Evolutionary conservation across 164 flowering plant genomes (phyloP).

Genomic region (Litsea cubeba): DNA sequence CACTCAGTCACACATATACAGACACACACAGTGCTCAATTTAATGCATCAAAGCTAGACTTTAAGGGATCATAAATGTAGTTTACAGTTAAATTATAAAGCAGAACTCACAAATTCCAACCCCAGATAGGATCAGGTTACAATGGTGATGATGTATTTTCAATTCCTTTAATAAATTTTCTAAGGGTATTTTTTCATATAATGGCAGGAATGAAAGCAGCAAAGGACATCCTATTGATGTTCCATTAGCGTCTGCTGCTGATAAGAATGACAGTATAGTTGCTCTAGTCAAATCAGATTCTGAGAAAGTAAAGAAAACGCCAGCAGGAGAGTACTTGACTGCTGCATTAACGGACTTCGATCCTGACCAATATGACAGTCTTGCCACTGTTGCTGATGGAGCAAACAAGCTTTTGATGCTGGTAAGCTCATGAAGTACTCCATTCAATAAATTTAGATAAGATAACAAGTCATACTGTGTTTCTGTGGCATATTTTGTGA

Average conservation of each 20-base stretch:
- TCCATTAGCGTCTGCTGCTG: slow-evolving; percentile 39
- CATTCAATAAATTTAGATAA: not conserved
- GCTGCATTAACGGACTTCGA: slow-evolving; percentile 91
- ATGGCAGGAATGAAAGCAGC: slow-evolving; percentile 46
- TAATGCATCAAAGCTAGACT: too few relatives aligned
- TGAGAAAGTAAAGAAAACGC: slow-evolving; percentile 78
- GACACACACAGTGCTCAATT: too few relatives aligned
- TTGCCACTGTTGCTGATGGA: slow-evolving; percentile 96
- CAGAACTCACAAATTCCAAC: too few relatives aligned
- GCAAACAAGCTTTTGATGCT: slow-evolving; percentile 98
- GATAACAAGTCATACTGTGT: not conserved
- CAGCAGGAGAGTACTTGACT: slow-evolving; percentile 98
- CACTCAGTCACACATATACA: too few relatives aligned
- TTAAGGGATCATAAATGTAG: too few relatives aligned
- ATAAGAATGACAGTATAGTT: slow-evolving; percentile 46
- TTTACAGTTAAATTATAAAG: too few relatives aligned
- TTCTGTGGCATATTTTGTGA: not conserved
- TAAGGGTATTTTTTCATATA: slow-evolving; percentile 2
- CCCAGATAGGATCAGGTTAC: not conserved
- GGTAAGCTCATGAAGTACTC: slow-evolving; percentile 40
- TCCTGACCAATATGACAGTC: slow-evolving; percentile 88
- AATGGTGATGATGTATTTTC: not conserved
- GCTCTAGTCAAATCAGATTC: slow-evolving; percentile 71
- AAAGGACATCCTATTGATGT: slow-evolving; percentile 51
- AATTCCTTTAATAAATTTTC: not conserved